A percentile compares a stretch with the other conserved stretches of the same genome.
These are phyloP conservation scores for Zygosaccharomyces lentus DNA, from an alignment of 805 yeast genomes.

Conservation along the genomic window DNA sequence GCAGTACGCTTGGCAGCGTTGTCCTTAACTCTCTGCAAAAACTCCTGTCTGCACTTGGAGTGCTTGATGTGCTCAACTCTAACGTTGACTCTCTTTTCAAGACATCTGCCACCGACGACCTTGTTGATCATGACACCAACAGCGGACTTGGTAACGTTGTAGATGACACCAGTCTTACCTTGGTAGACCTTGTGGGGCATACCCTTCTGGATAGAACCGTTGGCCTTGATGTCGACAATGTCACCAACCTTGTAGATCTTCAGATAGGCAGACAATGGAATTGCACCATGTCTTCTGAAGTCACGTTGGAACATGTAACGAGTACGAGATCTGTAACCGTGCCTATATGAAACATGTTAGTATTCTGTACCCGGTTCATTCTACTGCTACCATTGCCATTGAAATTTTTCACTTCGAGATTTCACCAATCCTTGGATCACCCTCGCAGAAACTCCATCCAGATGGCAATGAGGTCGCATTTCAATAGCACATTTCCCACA, in stretches of 20 bases:
- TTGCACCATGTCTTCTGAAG: conserved; percentile 92
- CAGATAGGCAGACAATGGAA: conserved; percentile 94
- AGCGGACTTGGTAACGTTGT: conserved; percentile 97
- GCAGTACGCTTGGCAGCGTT: conserved; percentile 91
- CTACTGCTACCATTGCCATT: neutral
- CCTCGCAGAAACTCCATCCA: neutral
- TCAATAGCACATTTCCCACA: conserved; percentile 19
- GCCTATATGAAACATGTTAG: conserved; percentile 43
- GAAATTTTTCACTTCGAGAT: neutral
- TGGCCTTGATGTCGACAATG: conserved; percentile 98
- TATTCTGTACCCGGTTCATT: neutral
- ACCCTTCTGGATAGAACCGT: conserved; percentile 99
- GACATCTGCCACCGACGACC: conserved; percentile 98
- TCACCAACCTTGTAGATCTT: conserved; percentile 98
- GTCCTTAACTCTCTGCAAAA: conserved; percentile 95
- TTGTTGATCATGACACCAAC: conserved; percentile 98
- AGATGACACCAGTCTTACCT: conserved; percentile 99
- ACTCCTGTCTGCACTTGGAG: conserved; percentile 99
- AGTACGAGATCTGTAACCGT: conserved; percentile 99
- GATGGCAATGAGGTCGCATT: neutral
- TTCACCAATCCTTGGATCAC: neutral
- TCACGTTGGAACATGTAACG: conserved; percentile 99
- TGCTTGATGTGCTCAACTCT: conserved; percentile 99
- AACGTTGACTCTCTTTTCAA: conserved; percentile 97
- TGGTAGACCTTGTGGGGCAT: conserved; percentile 99